These are phyloP conservation scores for Xerocomus brunneocitrinus DNA, from an alignment of 768 basidiomycete genomes.

Conservation along the genomic window DNA sequence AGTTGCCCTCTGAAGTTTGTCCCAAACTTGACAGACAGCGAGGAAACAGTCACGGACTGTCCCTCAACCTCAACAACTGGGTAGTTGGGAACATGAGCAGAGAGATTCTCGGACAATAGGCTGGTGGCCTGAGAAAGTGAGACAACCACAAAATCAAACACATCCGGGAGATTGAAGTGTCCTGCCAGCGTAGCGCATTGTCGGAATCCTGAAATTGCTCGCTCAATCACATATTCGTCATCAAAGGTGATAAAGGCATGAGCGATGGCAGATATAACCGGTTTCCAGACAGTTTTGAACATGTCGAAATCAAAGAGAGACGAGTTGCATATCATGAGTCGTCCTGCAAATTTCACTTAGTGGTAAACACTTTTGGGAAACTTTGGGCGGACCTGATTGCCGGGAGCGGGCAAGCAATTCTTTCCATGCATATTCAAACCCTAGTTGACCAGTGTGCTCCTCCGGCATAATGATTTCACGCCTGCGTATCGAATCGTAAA, in stretches of 20 bases:
- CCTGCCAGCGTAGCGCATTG: slow-evolving; percentile 94
- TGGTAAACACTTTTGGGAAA: slow-evolving; percentile 1
- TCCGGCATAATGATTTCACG: slow-evolving; percentile 96
- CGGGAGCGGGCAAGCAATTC: slow-evolving; percentile 80
- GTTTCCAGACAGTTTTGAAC: slow-evolving; percentile 92
- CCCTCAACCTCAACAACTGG: slow-evolving; percentile 88
- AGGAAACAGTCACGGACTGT: slow-evolving; percentile 85
- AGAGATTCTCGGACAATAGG: slow-evolving; percentile 69
- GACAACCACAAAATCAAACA: slow-evolving; percentile 94
- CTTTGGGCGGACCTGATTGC: slow-evolving; percentile 57
- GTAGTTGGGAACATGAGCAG: slow-evolving; percentile 72
- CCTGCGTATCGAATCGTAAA: slow-evolving; percentile 93
- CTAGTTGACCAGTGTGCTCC: slow-evolving; percentile 93
- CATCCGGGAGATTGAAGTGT: slow-evolving; percentile 85
- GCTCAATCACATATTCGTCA: slow-evolving; percentile 94
- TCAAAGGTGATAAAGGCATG: slow-evolving; percentile 95
- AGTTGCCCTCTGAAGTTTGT: slow-evolving; percentile 93
- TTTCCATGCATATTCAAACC: slow-evolving; percentile 99
- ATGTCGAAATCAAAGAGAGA: slow-evolving; percentile 82
- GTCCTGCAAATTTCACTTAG: slow-evolving; percentile 46
- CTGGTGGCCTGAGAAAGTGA: slow-evolving; percentile 91
- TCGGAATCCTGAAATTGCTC: slow-evolving; percentile 91
- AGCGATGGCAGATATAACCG: slow-evolving; percentile 89
- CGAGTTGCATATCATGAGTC: slow-evolving; percentile 69
- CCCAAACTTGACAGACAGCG: slow-evolving; percentile 89